Conservation (phyloP, 2,329 filamentous ascomycete species). For the Calonectria naviculata region DNA sequence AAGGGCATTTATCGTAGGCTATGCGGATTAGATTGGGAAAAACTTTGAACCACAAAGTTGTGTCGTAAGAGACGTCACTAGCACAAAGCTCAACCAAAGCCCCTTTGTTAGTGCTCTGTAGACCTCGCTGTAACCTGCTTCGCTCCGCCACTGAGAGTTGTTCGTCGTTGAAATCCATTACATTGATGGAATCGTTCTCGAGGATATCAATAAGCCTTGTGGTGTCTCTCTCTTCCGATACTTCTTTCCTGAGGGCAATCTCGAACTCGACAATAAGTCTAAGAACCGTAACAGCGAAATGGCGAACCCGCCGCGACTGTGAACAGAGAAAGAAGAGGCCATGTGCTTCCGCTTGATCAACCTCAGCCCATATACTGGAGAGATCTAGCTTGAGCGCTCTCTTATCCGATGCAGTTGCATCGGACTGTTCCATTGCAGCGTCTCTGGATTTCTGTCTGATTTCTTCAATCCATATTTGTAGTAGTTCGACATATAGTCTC, state of each 20-base stretch:
- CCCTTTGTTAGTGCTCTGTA: constrained; percentile 85
- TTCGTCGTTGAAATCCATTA: constrained; percentile 94
- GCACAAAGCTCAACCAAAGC: constrained; percentile 94
- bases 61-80: constrained; percentile 94
- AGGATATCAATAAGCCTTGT: constrained; percentile 88
- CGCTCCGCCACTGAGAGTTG: constrained; percentile 91
- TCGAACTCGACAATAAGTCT: constrained; percentile 96
- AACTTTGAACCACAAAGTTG: constrained; percentile 96
- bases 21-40: constrained; percentile 95
- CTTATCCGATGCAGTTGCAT: constrained; percentile 73
- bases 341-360: constrained; percentile 97
- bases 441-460: constrained; percentile 88
- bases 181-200: constrained; percentile 86
- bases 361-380: constrained; percentile 89
- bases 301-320: constrained; percentile 88
- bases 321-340: constrained; percentile 98
- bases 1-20: constrained; percentile 90
- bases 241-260: constrained; percentile 80
- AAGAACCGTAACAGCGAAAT: constrained; percentile 92
- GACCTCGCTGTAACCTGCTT: constrained; percentile 89
- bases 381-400: constrained; percentile 84
- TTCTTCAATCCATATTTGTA: constrained; percentile 98
- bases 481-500: constrained; percentile 89
- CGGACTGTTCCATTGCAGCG: constrained; percentile 71
- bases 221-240: constrained; percentile 69